Base-by-base conservation (phyloP, 2,329 filamentous ascomycete genomes). In the Aspergillus sp. region DNA sequence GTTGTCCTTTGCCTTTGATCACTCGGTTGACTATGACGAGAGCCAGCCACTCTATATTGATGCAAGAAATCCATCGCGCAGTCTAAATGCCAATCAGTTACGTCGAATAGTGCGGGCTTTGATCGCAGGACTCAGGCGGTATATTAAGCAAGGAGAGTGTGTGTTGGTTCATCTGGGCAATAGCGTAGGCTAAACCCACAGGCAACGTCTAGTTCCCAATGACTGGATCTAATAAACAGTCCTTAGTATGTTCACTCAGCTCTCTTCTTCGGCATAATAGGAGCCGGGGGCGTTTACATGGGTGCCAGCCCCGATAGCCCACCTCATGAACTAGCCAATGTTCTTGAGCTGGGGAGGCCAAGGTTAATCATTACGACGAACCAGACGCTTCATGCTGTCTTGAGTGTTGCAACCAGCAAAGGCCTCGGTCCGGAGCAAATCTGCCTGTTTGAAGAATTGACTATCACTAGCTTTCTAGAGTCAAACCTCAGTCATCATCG, bases 261-360 rank as follows among this genome's bases (percentile, higher is more conserved):
- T 3, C 55, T 68, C 13, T 66, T 65, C 41, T 65, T 62, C 36
- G 47, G 49, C 21, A 58, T 65, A 54, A 72, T 80, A 50, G 77
- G 75, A 17, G 72, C 75, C 44, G 75, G 75, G 17, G 78, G 75
- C 49, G 65, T 76, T 42, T 80, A 77, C 65, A 76, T 78, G 25
- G 80, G 78, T 5, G 72, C 75, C 32, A 82, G 82, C 60, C 74
- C 76, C 13, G 69, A 70, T 3, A 80, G 77, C 63, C 80, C 75
- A 21, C 61, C 67, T 6, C 57, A 71, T 15, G 80, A 82, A 62
- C 68, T 82, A 5, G 64, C 68, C n/a, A 78, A 81, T 62, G 72
- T 80, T 61, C 68, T 81, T 32, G 47, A 64, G 1, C 63, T 74
- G 17, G 78, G 78, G 7, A 63, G 72, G 38, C 73, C 78, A 1